Conservation (phyloP, 306 rosid genomes). For the Dryas octopetala region DNA sequence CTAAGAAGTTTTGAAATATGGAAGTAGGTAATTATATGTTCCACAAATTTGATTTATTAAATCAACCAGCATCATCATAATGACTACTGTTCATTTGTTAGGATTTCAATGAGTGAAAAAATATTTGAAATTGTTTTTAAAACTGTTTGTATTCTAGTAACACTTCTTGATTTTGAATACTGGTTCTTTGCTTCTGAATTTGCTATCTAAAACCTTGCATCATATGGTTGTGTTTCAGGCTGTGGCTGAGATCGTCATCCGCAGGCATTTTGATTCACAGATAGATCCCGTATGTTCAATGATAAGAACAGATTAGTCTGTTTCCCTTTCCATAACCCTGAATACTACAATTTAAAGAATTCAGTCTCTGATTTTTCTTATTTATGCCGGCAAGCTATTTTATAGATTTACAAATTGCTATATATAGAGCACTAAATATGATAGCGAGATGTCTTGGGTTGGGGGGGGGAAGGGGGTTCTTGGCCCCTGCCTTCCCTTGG, state of each 20-base stretch:
- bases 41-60: neutral
- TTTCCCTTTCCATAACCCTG: conserved; percentile 1
- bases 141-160: neutral
- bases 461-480: too few relatives aligned
- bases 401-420: too few relatives aligned
- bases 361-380: too few relatives aligned
- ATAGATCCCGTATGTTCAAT: conserved; percentile 62
- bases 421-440: too few relatives aligned
- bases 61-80: neutral
- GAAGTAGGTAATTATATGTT: neutral
- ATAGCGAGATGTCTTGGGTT: too few relatives aligned
- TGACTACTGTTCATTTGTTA: neutral
- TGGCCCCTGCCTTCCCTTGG: too few relatives aligned
- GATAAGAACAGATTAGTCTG: neutral
- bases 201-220: neutral
- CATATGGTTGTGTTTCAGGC: conserved; percentile 57
- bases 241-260: conserved; percentile 58
- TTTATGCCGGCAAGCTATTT: too few relatives aligned
- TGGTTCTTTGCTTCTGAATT: conserved; percentile 8
- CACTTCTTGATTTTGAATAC: neutral
- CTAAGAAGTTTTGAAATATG: neutral
- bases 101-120: neutral
- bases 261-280: conserved; percentile 52
- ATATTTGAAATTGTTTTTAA: neutral
- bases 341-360: too few relatives aligned